A percentile compares a stretch with the other conserved stretches of the same genome.
Evolutionary conservation across 1,284 basidiomycete species (phyloP).

Genomic region (Leccinum griseonigrum): DNA sequence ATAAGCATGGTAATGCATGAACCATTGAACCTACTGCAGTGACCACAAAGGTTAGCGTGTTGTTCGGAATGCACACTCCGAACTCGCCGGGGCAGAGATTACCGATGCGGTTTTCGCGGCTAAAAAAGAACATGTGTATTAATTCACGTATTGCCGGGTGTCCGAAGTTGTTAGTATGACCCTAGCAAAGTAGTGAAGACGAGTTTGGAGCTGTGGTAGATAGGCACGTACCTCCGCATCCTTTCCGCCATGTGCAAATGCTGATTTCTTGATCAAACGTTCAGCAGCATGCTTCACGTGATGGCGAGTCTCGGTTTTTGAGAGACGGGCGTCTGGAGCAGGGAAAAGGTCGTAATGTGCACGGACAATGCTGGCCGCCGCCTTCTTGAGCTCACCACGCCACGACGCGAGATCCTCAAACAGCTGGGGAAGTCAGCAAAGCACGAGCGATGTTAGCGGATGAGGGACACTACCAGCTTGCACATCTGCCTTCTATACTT

Average conservation of each 20-base stretch:
- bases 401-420: background rate
- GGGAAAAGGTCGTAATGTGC: background rate
- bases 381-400: background rate
- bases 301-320: background rate
- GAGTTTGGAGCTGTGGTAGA: background rate
- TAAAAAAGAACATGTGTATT: too few relatives aligned
- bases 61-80: too few relatives aligned
- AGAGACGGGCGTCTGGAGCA: background rate
- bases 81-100: too few relatives aligned
- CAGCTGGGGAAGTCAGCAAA: background rate
- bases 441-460: background rate
- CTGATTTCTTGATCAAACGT: background rate
- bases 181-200: too few relatives aligned
- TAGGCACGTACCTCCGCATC: background rate
- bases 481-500: background rate
- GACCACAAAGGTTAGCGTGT: too few relatives aligned
- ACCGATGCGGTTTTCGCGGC: too few relatives aligned
- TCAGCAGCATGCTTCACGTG: background rate
- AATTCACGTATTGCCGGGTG: too few relatives aligned
- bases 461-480: background rate
- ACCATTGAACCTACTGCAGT: too few relatives aligned
- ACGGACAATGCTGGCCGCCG: background rate
- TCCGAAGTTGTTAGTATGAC: too few relatives aligned
- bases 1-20: too few relatives aligned
- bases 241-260: background rate